Conservation (phyloP, 257 asterid species). For the Przewalskia tangutica region DNA sequence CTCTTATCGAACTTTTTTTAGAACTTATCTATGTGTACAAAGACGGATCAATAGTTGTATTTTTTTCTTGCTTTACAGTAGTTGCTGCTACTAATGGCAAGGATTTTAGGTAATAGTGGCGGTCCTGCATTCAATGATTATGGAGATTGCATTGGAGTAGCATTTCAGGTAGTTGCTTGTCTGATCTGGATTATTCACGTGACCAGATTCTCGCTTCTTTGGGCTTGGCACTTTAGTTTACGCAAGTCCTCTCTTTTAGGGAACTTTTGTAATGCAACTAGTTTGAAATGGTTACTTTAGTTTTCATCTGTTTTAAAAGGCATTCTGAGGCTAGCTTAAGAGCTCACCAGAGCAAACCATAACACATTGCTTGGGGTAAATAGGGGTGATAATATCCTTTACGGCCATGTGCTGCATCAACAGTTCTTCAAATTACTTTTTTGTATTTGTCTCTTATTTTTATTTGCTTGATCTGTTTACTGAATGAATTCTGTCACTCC, state of each 20-base stretch:
- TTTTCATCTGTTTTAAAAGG: background rate
- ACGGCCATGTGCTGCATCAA: background rate
- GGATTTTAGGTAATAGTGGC: constrained; percentile 74
- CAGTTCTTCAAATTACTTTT: background rate
- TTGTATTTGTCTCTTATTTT: background rate
- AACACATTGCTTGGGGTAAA: background rate
- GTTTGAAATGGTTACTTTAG: background rate
- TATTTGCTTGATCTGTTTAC: background rate
- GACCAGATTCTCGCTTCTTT: background rate
- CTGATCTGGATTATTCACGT: background rate
- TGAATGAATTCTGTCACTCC: background rate
- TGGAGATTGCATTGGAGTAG: constrained; percentile 98
- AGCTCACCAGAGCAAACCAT: background rate
- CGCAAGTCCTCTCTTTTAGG: background rate
- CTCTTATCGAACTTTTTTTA: background rate
- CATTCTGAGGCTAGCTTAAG: background rate
- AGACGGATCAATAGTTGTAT: background rate
- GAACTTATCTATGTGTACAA: background rate
- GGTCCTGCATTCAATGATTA: constrained; percentile 93
- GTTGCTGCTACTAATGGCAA: constrained; percentile 17
- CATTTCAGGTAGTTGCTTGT: constrained; percentile 64
- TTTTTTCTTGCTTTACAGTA: background rate
- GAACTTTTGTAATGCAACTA: background rate
- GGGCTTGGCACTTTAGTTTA: background rate
- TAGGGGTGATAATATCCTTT: background rate